These are phyloP conservation scores for Monilinia vaccinii-corymbosi DNA, from an alignment of 2,329 filamentous ascomycete genomes.

Conservation along the genomic window DNA sequence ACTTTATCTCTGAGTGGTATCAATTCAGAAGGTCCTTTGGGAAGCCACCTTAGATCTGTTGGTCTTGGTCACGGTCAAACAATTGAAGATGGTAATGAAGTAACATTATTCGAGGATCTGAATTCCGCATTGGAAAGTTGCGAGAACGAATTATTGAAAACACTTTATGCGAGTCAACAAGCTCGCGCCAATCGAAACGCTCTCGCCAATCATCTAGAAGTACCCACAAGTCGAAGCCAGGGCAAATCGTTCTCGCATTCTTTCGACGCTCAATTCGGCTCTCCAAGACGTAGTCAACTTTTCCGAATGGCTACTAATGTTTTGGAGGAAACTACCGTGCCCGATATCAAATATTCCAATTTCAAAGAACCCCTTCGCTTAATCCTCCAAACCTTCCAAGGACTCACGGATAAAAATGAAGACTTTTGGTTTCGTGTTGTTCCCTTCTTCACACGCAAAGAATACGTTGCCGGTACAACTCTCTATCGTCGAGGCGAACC, in stretches of 20 bases:
- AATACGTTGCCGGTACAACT: slow-evolving; percentile 59
- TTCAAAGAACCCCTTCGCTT: slow-evolving; percentile 87
- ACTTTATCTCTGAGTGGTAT: slow-evolving; percentile 77
- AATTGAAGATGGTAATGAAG: slow-evolving; percentile 51
- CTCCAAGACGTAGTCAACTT: slow-evolving; percentile 70
- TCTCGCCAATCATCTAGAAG: slow-evolving; percentile 26
- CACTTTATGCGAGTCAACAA: slow-evolving; percentile 64
- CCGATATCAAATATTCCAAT: slow-evolving; percentile 62
- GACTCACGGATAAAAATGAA: slow-evolving; percentile 74
- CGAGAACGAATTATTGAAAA: slow-evolving; percentile 86
- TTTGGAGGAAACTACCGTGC: slow-evolving; percentile 50
- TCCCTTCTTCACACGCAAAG: slow-evolving; percentile 63
- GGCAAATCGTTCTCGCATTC: slow-evolving; percentile 36
- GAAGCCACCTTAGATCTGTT: slow-evolving; percentile 70
- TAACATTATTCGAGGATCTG: slow-evolving; percentile 76
- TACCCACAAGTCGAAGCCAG: slow-evolving; percentile 14
- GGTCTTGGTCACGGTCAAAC: slow-evolving; percentile 53
- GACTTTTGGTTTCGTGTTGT: slow-evolving; percentile 88
- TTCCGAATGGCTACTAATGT: slow-evolving; percentile 70
- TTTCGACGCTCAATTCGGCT: slow-evolving; percentile 54
- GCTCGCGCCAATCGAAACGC: slow-evolving; percentile 39
- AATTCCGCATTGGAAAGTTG: slow-evolving; percentile 91
- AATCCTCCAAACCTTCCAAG: slow-evolving; percentile 91
- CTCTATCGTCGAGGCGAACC: slow-evolving; percentile 71
- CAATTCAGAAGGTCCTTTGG: slow-evolving; percentile 64